A percentile compares a stretch with the other conserved stretches of the same genome.
Evolutionary conservation across 805 yeast genomes (phyloP).

Genomic region (Saccharomycopsis babjevae): DNA sequence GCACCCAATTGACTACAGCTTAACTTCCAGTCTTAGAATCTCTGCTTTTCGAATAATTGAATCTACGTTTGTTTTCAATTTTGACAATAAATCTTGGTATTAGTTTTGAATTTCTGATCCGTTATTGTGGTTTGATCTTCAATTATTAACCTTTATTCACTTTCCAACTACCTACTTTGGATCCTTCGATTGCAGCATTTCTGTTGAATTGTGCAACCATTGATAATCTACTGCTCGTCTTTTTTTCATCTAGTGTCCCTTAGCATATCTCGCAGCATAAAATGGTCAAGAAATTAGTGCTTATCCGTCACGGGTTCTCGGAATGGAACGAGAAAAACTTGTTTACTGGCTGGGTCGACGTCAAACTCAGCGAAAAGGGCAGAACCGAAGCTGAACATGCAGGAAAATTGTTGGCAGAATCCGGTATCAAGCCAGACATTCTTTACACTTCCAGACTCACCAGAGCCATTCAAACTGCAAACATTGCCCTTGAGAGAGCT

Average conservation of each 20-base stretch:
- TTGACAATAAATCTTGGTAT: too few relatives aligned
- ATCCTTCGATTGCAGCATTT: too few relatives aligned
- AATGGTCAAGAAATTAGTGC: constrained; percentile 49
- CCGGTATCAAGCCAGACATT: constrained; percentile 76
- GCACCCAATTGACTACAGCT: too few relatives aligned
- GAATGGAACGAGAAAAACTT: constrained; percentile 98
- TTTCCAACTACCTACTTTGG: too few relatives aligned
- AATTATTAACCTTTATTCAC: too few relatives aligned
- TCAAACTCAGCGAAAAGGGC: constrained; percentile 73
- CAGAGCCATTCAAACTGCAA: constrained; percentile 96
- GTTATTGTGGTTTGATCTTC: too few relatives aligned
- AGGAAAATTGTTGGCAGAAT: constrained; percentile 82
- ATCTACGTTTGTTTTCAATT: too few relatives aligned
- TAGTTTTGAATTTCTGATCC: too few relatives aligned
- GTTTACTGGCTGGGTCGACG: constrained; percentile 99
- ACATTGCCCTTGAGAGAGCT: constrained; percentile 81
- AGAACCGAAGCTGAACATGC: constrained; percentile 87
- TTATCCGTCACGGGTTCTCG: constrained; percentile 98
- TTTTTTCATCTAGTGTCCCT: not conserved
- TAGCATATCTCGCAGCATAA: not conserved
- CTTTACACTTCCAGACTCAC: constrained; percentile 84
- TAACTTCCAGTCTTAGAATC: too few relatives aligned
- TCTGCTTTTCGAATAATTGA: too few relatives aligned
- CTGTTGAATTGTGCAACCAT: too few relatives aligned
- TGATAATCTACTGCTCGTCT: not conserved